Evolutionary conservation across 2,329 filamentous ascomycete genomes (phyloP).

Genomic region (Aureobasidium pullulans): DNA sequence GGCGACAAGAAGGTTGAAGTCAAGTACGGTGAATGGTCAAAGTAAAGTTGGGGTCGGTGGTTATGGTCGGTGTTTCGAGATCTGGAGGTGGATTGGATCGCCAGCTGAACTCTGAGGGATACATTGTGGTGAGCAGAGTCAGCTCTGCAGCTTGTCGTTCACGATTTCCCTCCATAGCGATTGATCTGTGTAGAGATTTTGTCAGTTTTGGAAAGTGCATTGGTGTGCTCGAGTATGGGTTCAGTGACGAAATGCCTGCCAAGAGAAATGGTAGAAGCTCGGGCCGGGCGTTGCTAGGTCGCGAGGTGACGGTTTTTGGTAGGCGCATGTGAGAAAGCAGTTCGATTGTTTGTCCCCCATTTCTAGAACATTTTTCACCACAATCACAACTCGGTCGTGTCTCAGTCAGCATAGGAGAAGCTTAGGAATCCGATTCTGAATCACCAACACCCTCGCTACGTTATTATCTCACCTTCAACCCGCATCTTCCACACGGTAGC

Average conservation of each 20-base stretch:
- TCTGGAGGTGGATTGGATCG: slow-evolving; percentile 5
- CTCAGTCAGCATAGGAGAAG: neutral
- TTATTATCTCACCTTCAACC: neutral
- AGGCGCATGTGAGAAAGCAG: neutral
- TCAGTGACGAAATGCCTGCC: neutral
- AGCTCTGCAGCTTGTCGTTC: slow-evolving; percentile 16
- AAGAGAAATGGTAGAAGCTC: slow-evolving; percentile 1
- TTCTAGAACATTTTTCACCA: neutral
- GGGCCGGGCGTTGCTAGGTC: neutral
- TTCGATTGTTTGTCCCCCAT: neutral
- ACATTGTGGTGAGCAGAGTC: slow-evolving; percentile 17
- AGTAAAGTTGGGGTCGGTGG: slow-evolving; percentile 9
- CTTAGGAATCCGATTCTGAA: neutral
- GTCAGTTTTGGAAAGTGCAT: neutral
- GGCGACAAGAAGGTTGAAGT: neutral
- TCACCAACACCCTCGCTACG: neutral
- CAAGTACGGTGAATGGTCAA: slow-evolving; percentile 14
- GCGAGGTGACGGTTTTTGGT: slow-evolving; percentile 6
- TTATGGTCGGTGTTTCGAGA: neutral
- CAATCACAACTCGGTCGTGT: neutral
- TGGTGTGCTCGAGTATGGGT: neutral
- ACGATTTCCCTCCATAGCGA: slow-evolving; percentile 9
- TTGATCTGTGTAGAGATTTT: neutral
- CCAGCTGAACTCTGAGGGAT: slow-evolving; percentile 18
- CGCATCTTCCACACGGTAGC: neutral